Evolutionary conservation across 495 filamentous ascomycete species (phyloP).

Genomic region (Gamarada debralockiae): DNA sequence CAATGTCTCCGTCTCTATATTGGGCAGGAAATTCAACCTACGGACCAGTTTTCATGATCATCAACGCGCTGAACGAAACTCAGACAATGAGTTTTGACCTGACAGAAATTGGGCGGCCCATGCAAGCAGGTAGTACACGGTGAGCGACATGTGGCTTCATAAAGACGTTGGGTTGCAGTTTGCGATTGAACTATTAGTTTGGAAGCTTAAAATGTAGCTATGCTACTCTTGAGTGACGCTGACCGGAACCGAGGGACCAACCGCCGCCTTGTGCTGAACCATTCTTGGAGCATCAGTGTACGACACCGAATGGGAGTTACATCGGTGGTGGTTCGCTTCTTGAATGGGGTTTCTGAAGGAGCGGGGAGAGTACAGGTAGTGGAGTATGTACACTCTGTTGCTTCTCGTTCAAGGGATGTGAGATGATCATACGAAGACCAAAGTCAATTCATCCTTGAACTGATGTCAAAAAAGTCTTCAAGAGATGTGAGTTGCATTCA

Average conservation of each 20-base stretch:
- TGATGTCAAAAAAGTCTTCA: too few relatives aligned
- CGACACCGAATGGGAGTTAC: too few relatives aligned
- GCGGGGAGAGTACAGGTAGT: too few relatives aligned
- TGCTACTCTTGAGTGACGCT: neutral
- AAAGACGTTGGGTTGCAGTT: neutral
- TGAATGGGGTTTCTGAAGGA: too few relatives aligned
- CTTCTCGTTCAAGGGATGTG: too few relatives aligned
- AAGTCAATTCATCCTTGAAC: too few relatives aligned
- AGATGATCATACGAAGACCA: too few relatives aligned
- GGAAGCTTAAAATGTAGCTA: neutral
- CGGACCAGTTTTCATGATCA: neutral
- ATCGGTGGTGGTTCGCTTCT: too few relatives aligned
- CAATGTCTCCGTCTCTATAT: too few relatives aligned
- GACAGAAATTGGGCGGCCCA: neutral
- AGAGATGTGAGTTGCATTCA: too few relatives aligned
- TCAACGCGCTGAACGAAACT: neutral
- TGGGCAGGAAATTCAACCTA: neutral
- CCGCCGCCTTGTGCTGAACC: neutral
- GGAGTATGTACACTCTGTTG: too few relatives aligned
- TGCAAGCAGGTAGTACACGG: neutral
- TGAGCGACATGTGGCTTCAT: neutral
- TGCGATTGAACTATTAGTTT: neutral
- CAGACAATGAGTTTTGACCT: neutral
- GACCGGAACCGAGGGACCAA: neutral
- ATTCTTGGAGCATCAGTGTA: too few relatives aligned